Percentiles rank a stretch among this genome's conserved stretches.
Conservation (phyloP, 495 filamentous ascomycete species). For the Neurospora intermedia region DNA sequence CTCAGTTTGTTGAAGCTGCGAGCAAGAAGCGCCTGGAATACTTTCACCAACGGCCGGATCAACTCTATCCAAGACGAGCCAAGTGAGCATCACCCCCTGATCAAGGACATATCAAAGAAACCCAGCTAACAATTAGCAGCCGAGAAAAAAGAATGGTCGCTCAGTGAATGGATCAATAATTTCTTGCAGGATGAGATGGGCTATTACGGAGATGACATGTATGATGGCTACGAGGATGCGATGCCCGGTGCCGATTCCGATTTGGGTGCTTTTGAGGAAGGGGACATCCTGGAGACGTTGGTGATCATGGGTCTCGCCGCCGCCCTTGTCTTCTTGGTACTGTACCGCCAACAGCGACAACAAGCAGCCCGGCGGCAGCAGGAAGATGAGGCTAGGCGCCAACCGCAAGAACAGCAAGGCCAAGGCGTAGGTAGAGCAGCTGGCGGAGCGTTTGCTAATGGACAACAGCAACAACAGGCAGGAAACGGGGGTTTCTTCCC, state of each 20-base stretch:
- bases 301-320: constrained; percentile 71
- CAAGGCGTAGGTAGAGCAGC: constrained; percentile 30
- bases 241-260: constrained; percentile 37
- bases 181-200: constrained; percentile 69
- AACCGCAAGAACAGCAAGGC: constrained; percentile 16
- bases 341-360: constrained; percentile 71
- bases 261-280: constrained; percentile 25
- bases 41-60: constrained; percentile 73
- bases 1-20: constrained; percentile 80
- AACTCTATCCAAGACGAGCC: constrained; percentile 85
- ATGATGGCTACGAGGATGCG: constrained; percentile 44
- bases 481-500: constrained; percentile 60
- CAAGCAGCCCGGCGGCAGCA: constrained; percentile 33
- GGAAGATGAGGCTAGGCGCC: constrained; percentile 26
- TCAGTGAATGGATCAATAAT: constrained; percentile 72
- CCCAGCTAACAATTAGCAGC: constrained; percentile 29
- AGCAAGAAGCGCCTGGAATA: constrained; percentile 83
- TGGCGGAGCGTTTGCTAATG: not conserved
- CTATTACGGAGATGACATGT: constrained; percentile 47
- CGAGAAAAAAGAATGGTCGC: constrained; percentile 57
- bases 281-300: constrained; percentile 71
- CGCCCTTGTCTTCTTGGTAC: constrained; percentile 65
- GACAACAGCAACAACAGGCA: constrained; percentile 16
- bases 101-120: constrained; percentile 5
- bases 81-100: constrained; percentile 41